A percentile compares a stretch with the other conserved stretches of the same genome.
These are phyloP conservation scores for Dothideomycetidae sp. DNA, from an alignment of 2,329 filamentous ascomycete genomes.

Conservation along the genomic window DNA sequence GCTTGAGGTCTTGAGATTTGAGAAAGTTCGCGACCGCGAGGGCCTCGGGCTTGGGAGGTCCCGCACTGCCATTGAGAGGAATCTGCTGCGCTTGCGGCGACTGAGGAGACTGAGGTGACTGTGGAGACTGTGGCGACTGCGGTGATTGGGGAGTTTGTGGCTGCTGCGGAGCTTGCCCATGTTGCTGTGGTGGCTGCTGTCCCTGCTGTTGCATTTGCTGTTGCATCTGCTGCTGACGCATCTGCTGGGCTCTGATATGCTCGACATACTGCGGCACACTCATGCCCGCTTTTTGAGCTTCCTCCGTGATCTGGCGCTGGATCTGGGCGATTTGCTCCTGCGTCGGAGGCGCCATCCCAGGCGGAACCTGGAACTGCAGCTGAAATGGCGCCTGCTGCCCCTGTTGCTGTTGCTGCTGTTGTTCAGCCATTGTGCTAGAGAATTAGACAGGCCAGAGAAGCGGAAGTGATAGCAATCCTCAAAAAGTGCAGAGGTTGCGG, in stretches of 20 bases:
- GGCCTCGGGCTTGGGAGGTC: constrained; percentile 76
- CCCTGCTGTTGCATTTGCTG: constrained; percentile 29
- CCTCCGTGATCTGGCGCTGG: constrained; percentile 66
- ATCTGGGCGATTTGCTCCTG: constrained; percentile 77
- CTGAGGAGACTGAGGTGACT: constrained; percentile 17
- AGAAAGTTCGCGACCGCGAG: constrained; percentile 83
- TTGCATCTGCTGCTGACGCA: constrained; percentile 41
- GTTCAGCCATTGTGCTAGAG: constrained; percentile 4
- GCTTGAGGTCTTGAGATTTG: constrained; percentile 70
- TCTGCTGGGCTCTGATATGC: constrained; percentile 37
- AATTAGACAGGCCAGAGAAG: background rate
- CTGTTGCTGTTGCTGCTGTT: no score
- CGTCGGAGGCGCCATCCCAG: constrained; percentile 42
- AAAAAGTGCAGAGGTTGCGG: background rate
- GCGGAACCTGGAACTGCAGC: constrained; percentile 11
- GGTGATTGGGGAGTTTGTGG: constrained; percentile 16
- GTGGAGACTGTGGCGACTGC: constrained; percentile 7
- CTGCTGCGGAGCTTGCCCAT: constrained; percentile 23
- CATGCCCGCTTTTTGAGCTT: constrained; percentile 75
- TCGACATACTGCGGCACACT: constrained; percentile 70
- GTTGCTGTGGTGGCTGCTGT: constrained; percentile 20
- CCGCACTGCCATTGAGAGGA: constrained; percentile 25
- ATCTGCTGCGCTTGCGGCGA: constrained; percentile 46
- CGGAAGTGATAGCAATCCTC: background rate
- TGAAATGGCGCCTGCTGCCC: constrained; percentile 2